These are phyloP conservation scores for Climacium dendroides DNA, from an alignment of 225 moss, liverwort and hornwort genomes.

Conservation along the genomic window DNA sequence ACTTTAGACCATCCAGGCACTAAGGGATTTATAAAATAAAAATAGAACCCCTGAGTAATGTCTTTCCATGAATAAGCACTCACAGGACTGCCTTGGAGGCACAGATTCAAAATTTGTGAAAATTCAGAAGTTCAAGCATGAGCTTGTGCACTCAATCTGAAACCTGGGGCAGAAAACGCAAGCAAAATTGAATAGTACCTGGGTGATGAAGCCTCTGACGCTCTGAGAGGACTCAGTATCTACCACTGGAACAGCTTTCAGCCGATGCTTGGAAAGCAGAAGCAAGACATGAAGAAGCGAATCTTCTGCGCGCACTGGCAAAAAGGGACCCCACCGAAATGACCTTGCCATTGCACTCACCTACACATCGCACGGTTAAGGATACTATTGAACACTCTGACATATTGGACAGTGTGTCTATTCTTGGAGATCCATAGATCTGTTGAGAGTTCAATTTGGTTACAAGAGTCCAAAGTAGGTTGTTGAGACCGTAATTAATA, in stretches of 20 bases:
- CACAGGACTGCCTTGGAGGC: neutral
- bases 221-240: conserved; percentile 30
- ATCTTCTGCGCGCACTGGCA: conserved; percentile 59
- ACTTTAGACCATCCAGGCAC: neutral
- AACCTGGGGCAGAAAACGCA: neutral
- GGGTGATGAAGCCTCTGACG: conserved; percentile 60
- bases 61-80: neutral
- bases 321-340: conserved; percentile 73
- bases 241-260: conserved; percentile 67
- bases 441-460: neutral
- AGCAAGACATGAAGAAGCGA: conserved; percentile 60
- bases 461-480: neutral
- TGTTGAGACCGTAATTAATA: neutral
- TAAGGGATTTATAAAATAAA: neutral
- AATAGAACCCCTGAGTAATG: too few relatives aligned
- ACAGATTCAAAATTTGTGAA: neutral
- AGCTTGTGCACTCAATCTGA: neutral
- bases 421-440: neutral
- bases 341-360: conserved; percentile 65
- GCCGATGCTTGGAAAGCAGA: conserved; percentile 57
- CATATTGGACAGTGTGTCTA: neutral
- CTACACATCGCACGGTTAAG: conserved; percentile 1
- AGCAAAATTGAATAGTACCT: conserved; percentile 9
- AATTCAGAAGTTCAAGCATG: neutral
- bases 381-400: neutral